Base-by-base conservation (phyloP, 495 filamentous ascomycete species). In the Penicillium lividum region DNA sequence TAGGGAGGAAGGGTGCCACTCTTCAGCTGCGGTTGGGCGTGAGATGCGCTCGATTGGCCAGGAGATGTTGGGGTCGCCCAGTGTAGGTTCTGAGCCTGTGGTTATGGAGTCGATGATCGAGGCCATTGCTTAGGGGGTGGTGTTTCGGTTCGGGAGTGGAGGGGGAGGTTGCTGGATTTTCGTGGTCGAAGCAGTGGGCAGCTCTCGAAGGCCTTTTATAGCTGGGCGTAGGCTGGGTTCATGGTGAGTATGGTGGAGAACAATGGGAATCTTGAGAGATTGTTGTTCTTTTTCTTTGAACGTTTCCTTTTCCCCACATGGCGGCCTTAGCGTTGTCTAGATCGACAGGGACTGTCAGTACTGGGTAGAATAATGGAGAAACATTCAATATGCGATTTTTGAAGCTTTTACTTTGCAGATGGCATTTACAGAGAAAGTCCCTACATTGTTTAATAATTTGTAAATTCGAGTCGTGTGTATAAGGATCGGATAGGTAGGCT, bases 1-100 rank as follows among this genome's bases (percentile, higher is more conserved):
- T 38, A 34, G 48, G 61, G 43, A 61, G 31, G 58, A 62, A 11
- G 64, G 67, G n/a, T 65, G 67, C 67, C 67, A 69, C 57, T 61
- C 67, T 36, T 48, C 5, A 10, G 34, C 4, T 16, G 15, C 4
- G 49, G 10, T 54, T 22, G 44, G 18, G 43, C 56, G 34, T 16
- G 40, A 13, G 60, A 57, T 57, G 7, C 54, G 54, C 18, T 49
- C 54, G 31, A 34, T 48, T 29, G 44, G 45, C 44, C 54, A 49
- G 30, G 54, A 56, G 16, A 56, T 48, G 22, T 50, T 38, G 9
- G 49, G 44, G 43, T 65, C 40, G 61, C 53, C n/a, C 31, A 60
- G 25, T 15, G 38, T 51, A 22, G 49, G 55, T 43, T 61, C 18
- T 48, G 53, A 11, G 54, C 53, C 36, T 27, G 58, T 51, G n/a